Base-by-base conservation (phyloP, 495 filamentous ascomycete genomes). In the Penicillium atrosanguineum region DNA sequence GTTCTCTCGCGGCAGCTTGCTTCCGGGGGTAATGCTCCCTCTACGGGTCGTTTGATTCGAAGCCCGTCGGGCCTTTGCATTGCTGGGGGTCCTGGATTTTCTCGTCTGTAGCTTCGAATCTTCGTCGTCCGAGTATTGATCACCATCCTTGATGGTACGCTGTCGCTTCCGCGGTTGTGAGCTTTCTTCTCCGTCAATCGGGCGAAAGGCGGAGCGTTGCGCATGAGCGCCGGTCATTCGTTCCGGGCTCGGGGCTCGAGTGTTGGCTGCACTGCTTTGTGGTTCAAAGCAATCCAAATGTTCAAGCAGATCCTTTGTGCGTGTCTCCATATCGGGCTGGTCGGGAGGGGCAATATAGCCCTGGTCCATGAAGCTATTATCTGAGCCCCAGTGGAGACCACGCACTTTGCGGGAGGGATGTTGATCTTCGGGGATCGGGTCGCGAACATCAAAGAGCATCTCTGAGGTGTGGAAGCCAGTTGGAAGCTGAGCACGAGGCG, bases 1-100 rank as follows among this genome's bases (percentile, higher is more conserved):
- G 59, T 93, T 93, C 66, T 91, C 87, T 20, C 90, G 81, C 1
- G 77, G 65, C 2, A 72, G 26, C 67, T 86, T 89, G 43, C 62
- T 56, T 23, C 60, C 62, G 34, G 63, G 60, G 9, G 60, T 67
- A 1, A 65, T 31, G 43, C 67, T 65, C 11, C 64, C 54, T 53
- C 72, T 76, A 31, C 66, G 60, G 14, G 64, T 62, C 9, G 53
- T 47, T 11, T 75, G 68, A 28, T 60, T 67, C n/a, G 69, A 72
- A 15, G 59, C 50, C 9, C 70, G 65, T 26, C 69, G 68, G 18
- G 28, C 55, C 52, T 69, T 70, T 37, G 43, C 55, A 44, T 55
- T 63, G 29, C 55, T 67, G 12, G 68, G 61, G n/a, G 61, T 58
- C 50, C 79, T 80, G 48, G 76, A 78, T 58, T 80, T 84, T 23